Conservation (phyloP, 352 stramenopile species). For the Pythium monospermum region DNA sequence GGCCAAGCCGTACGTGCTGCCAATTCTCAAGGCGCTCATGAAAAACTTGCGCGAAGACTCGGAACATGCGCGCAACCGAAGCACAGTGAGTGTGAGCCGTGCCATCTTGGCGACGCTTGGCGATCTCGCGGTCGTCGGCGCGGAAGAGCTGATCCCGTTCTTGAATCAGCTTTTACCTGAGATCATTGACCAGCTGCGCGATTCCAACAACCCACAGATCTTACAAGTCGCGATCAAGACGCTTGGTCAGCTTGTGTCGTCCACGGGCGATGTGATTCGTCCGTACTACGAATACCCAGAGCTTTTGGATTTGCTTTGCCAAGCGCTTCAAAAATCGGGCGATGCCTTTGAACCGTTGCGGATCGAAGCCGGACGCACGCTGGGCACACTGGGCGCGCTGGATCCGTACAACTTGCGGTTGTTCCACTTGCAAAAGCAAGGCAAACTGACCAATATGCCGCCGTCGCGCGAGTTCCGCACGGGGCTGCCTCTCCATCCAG, state of each 20-base stretch:
- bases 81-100: conserved; percentile 78
- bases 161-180: conserved; percentile 80
- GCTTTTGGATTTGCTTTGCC: conserved; percentile 70
- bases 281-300: conserved; percentile 85
- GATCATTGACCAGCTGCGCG: conserved; percentile 82
- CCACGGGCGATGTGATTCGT: conserved; percentile 78
- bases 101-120: conserved; percentile 79
- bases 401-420: conserved; percentile 83
- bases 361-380: conserved; percentile 73
- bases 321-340: conserved; percentile 75
- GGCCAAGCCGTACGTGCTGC: conserved; percentile 80
- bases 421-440: conserved; percentile 78
- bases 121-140: conserved; percentile 73
- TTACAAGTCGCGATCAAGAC: conserved; percentile 84
- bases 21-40: conserved; percentile 81
- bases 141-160: conserved; percentile 76
- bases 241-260: conserved; percentile 74
- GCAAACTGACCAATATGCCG: conserved; percentile 53
- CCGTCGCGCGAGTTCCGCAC: conserved; percentile 72
- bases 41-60: conserved; percentile 86
- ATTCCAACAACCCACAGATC: conserved; percentile 82
- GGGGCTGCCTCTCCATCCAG: conserved; percentile 26
- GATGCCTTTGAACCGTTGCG: conserved; percentile 71
- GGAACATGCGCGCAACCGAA: conserved; percentile 62
- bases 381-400: conserved; percentile 76